These are phyloP conservation scores for Lagenaria siceraria DNA, from an alignment of 306 rosid species.

Conservation along the genomic window DNA sequence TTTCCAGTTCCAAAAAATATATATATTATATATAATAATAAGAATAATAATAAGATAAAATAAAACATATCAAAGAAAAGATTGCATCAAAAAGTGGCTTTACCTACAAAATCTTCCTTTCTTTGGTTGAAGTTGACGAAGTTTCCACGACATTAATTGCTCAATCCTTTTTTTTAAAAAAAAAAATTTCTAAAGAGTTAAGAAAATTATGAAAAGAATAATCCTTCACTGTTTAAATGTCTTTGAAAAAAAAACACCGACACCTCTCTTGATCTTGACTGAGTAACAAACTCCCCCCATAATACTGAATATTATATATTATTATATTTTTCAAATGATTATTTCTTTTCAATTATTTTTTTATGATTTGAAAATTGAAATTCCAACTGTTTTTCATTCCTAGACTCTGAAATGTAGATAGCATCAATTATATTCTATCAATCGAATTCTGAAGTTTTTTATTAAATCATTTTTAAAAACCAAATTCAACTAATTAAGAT, in stretches of 20 bases:
- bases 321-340: neutral
- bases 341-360: neutral
- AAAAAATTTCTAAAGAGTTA: neutral
- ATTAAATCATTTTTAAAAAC: neutral
- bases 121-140: constrained; percentile 6
- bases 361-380: neutral
- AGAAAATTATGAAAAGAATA: neutral
- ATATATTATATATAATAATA: no score
- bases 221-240: neutral
- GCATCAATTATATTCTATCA: neutral
- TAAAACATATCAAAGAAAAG: neutral
- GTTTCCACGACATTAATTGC: neutral
- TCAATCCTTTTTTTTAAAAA: neutral
- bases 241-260: neutral
- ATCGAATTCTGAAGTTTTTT: neutral
- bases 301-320: neutral
- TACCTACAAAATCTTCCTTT: constrained; percentile 4
- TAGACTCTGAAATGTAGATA: neutral
- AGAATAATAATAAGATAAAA: no score
- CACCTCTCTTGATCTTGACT: neutral
- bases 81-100: constrained; percentile 3
- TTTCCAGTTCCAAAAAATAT: neutral
- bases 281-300: neutral
- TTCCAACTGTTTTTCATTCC: neutral
- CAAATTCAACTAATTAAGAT: neutral